Evolutionary conservation across 805 yeast species (phyloP), one percentile per base, ranked within the genome.

Genomic region (Metschnikowia reukaufii): DNA sequence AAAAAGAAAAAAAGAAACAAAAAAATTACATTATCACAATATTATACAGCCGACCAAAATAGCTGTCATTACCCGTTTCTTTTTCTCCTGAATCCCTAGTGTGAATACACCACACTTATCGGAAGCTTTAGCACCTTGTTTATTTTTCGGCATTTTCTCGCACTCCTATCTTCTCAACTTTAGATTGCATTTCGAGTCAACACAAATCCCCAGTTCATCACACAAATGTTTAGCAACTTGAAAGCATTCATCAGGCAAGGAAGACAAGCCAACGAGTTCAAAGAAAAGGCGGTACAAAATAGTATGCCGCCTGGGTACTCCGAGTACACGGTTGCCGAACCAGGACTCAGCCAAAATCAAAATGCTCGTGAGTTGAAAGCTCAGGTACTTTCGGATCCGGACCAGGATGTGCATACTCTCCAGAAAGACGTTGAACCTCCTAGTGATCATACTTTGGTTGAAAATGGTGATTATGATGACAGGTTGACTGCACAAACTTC

Each of bases 161-260:
- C 38, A 21, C 38, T 23, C 38, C 29, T 21, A 20, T 13, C 19
- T 18, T 36, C 29, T 23, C 30, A 20, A 13, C 29, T 10, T 15
- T 36, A 21, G 15, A 31, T 36, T 13, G 25, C 38, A 36, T 19
- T 13, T 36, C 38, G 21, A 36, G 10, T 21, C 38, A 21, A 35
- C 38, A 23, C 29, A 36, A 36, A 36, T 2, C 27, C 21, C 38
- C 29, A 13, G 17, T 36, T 7, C 29, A 37, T 16, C 6, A 7
- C 30, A 23, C 29, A 33, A 6, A 62, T 62, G 66, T 61, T 63
- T 47, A 56, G 77, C 63, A 81, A 81, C 57, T 67, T 81, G 52
- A 77, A 77, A 56, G 82, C 82, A 55, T 79, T 81, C 59, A 81
- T 81, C 40, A 76, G 86, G 52, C 86, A 81, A 54, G 86, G 86